phyloP scores from a whole-genome alignment of 2,329 filamentous ascomycete genomes.

The Penicillium janthinellum region DNA sequence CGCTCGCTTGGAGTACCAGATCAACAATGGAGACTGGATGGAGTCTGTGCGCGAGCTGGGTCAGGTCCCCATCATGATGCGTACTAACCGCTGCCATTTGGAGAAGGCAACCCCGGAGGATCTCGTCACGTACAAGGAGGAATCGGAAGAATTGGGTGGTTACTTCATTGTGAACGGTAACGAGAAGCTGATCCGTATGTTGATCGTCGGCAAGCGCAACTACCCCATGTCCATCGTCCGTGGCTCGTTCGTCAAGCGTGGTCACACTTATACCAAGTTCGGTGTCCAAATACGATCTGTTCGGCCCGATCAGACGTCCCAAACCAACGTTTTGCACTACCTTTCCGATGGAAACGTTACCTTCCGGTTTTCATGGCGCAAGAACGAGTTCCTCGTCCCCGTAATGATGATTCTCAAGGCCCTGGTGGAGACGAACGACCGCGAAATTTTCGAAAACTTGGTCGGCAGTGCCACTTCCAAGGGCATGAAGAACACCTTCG shows the following conservation, averaged over 20 bases:
- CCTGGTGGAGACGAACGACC: slow-evolving; percentile 90
- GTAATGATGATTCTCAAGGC: slow-evolving; percentile 97
- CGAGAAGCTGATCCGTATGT: slow-evolving; percentile 91
- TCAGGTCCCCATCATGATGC: slow-evolving; percentile 89
- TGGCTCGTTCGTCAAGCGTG: slow-evolving; percentile 85
- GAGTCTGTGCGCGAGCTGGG: slow-evolving; percentile 85
- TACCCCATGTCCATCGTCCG: slow-evolving; percentile 94
- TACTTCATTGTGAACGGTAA: slow-evolving; percentile 98
- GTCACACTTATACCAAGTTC: slow-evolving; percentile 81
- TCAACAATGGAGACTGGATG: slow-evolving; percentile 84
- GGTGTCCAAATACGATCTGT: slow-evolving; percentile 92
- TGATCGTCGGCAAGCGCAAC: slow-evolving; percentile 87
- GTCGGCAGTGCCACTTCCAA: slow-evolving; percentile 77
- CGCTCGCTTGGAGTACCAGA: slow-evolving; percentile 77
- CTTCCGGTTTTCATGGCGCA: slow-evolving; percentile 96
- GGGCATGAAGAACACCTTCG: slow-evolving; percentile 82
- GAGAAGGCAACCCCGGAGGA: slow-evolving; percentile 80
- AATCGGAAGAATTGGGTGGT: slow-evolving; percentile 92
- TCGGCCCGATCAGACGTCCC: slow-evolving; percentile 94
- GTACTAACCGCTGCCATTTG: slow-evolving; percentile 89
- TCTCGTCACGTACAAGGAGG: slow-evolving; percentile 85
- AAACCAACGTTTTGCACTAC: slow-evolving; percentile 96
- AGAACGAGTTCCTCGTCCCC: slow-evolving; percentile 94
- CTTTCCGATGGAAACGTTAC: slow-evolving; percentile 94
- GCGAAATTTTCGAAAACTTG: slow-evolving; percentile 92